Conservation (phyloP, 805 yeast genomes). For the Yamadazyma endophytica region DNA sequence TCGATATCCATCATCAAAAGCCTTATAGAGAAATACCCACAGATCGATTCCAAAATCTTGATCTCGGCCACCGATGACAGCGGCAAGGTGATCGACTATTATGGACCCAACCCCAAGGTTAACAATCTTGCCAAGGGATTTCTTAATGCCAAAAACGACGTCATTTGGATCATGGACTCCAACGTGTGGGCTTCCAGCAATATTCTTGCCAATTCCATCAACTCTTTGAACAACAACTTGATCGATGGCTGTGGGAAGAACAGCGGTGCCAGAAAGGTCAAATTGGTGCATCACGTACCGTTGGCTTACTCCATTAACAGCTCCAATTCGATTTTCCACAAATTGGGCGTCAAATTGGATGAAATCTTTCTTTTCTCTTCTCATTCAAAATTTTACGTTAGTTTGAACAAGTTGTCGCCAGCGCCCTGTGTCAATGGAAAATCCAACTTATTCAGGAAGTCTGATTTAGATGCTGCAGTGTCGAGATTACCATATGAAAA, state of each 20-base stretch:
- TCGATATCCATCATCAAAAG: slow-evolving; percentile 53
- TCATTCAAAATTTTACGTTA: slow-evolving; percentile 80
- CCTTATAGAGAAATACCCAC: slow-evolving; percentile 51
- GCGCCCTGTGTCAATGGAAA: slow-evolving; percentile 94
- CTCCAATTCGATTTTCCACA: slow-evolving; percentile 9
- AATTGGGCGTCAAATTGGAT: slow-evolving; percentile 65
- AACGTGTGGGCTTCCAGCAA: slow-evolving; percentile 75
- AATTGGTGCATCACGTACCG: slow-evolving; percentile 80
- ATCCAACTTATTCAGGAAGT: slow-evolving; percentile 69
- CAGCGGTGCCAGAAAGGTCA: slow-evolving; percentile 38
- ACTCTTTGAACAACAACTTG: slow-evolving; percentile 42
- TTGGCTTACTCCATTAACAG: slow-evolving; percentile 44
- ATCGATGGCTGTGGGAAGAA: slow-evolving; percentile 45
- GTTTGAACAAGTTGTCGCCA: slow-evolving; percentile 65
- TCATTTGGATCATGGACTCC: slow-evolving; percentile 82
- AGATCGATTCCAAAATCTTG: slow-evolving; percentile 55
- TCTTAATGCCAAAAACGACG: slow-evolving; percentile 60
- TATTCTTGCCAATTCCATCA: slow-evolving; percentile 61
- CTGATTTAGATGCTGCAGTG: slow-evolving; percentile 61
- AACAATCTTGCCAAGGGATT: slow-evolving; percentile 85
- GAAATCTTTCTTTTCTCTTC: slow-evolving; percentile 82
- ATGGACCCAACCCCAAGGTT: slow-evolving; percentile 87
- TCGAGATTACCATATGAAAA: slow-evolving; percentile 21
- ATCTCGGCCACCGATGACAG: slow-evolving; percentile 36
- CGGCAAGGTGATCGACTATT: slow-evolving; percentile 31